These are phyloP conservation scores for Sclerotinia subarctica DNA, from an alignment of 2,329 filamentous ascomycete species.

Conservation along the genomic window DNA sequence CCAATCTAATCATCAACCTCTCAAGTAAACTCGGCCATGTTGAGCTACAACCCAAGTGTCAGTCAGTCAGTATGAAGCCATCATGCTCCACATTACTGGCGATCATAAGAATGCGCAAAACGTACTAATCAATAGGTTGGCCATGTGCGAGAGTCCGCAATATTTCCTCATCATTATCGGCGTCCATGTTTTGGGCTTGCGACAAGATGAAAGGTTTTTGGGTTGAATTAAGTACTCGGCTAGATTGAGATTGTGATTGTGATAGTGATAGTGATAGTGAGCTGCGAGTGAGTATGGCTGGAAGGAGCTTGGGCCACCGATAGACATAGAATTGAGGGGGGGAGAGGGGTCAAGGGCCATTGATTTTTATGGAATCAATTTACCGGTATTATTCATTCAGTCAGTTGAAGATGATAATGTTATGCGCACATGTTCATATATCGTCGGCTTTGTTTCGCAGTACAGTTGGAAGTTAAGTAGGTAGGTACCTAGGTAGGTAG, in stretches of 20 bases:
- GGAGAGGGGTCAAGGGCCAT: background rate
- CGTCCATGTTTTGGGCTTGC: constrained; percentile 48
- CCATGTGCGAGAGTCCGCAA: constrained; percentile 48
- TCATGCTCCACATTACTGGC: background rate
- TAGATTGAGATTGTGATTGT: background rate
- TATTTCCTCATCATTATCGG: constrained; percentile 48
- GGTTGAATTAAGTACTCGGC: constrained; percentile 2
- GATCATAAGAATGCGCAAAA: constrained; percentile 19
- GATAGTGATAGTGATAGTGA: background rate
- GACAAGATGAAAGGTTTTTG: constrained; percentile 27
- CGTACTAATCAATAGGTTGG: constrained; percentile 55
- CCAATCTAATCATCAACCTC: constrained; percentile 41
- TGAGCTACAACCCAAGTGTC: constrained; percentile 36
- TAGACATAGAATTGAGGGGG: background rate
- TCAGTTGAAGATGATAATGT: no score
- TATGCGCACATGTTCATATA: no score
- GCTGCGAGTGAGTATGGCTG: background rate
- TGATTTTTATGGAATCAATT: background rate
- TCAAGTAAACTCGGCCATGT: constrained; percentile 42
- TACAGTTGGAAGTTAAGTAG: no score
- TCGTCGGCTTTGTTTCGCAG: background rate
- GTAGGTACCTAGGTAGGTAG: no score
- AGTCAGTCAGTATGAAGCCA: background rate
- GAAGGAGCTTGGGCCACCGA: constrained; percentile 3
- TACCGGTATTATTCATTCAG: background rate